A percentile compares a stretch with the other conserved stretches of the same genome.
phyloP scores from a whole-genome alignment of 371 early-diverging fungal genomes.

The Zychaea mexicana region DNA sequence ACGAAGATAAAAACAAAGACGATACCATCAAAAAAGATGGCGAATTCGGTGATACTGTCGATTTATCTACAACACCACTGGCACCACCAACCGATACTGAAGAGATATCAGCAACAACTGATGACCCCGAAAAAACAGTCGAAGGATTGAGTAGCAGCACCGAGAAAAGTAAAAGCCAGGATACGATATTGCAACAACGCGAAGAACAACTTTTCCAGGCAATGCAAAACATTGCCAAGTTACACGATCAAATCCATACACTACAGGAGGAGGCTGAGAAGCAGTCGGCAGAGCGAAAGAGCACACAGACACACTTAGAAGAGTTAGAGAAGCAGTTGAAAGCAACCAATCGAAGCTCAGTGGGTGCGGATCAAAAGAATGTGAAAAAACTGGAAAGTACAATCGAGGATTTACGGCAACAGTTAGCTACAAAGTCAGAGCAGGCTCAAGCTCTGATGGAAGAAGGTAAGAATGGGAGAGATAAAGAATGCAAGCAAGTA shows the following conservation, averaged over 20 bases:
- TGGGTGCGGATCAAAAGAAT: constrained; percentile 13
- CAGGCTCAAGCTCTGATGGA: constrained; percentile 60
- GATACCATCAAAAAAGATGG: neutral
- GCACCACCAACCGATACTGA: too few species aligned
- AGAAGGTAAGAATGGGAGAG: constrained; percentile 62
- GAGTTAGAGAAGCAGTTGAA: constrained; percentile 9
- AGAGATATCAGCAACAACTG: too few species aligned
- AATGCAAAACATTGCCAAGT: constrained; percentile 62
- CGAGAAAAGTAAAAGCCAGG: constrained; percentile 2
- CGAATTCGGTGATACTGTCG: too few species aligned
- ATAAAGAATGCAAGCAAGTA: constrained; percentile 62
- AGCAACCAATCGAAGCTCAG: constrained; percentile 5
- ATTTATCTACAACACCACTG: too few species aligned
- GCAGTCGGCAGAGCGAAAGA: constrained; percentile 15
- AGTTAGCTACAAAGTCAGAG: constrained; percentile 63
- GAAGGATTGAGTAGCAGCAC: too few species aligned
- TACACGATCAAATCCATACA: constrained; percentile 62
- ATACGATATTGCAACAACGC: constrained; percentile 56
- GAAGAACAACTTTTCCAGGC: constrained; percentile 64
- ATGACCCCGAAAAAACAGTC: too few species aligned
- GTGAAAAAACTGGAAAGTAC: constrained; percentile 38
- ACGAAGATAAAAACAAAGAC: neutral
- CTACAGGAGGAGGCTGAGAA: constrained; percentile 39
- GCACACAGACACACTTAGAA: neutral
- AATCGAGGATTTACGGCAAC: constrained; percentile 54